Conservation (phyloP, 805 yeast species). For the Wickerhamiella kurtzmanii region DNA sequence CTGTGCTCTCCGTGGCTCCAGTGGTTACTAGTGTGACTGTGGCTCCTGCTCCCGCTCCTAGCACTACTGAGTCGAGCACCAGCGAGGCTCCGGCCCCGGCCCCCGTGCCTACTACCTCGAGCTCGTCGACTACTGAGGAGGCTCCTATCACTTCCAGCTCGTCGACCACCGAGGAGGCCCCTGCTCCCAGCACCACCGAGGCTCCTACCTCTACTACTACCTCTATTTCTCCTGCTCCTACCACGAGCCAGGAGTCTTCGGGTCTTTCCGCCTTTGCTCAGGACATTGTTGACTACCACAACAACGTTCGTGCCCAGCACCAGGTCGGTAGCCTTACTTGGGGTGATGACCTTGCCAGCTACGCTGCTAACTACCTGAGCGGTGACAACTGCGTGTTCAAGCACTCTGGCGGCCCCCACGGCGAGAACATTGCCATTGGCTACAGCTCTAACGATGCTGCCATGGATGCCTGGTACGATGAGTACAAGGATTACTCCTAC, state of each 20-base stretch:
- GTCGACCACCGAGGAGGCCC: slow-evolving; percentile 11
- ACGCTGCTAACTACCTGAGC: slow-evolving; percentile 37
- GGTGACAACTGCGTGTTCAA: slow-evolving; percentile 42
- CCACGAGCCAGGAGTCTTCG: slow-evolving; percentile 7
- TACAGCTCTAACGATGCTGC: slow-evolving; percentile 39
- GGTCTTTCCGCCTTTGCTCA: slow-evolving; percentile 11
- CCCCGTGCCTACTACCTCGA: slow-evolving; percentile 14
- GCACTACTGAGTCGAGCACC: slow-evolving; percentile 7
- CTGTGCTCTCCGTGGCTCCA: slow-evolving; percentile 1
- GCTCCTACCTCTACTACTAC: slow-evolving; percentile 13
- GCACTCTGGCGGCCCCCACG: slow-evolving; percentile 55
- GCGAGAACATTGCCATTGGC: slow-evolving; percentile 70
- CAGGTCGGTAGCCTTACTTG: slow-evolving; percentile 39
- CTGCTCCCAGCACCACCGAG: slow-evolving; percentile 6
- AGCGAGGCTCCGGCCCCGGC: slow-evolving; percentile 20
- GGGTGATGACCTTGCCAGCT: slow-evolving; percentile 36
- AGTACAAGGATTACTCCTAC: slow-evolving; percentile 40
- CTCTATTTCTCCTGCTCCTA: slow-evolving; percentile 16
- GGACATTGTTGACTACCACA: slow-evolving; percentile 46
- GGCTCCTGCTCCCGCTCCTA: not conserved
- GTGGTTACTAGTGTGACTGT: not conserved
- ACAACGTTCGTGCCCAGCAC: slow-evolving; percentile 42
- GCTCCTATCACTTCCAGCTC: slow-evolving; percentile 15
- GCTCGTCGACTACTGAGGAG: slow-evolving; percentile 17
- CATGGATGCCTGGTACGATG: slow-evolving; percentile 63